Conservation (phyloP, 1,284 basidiomycete species). For the Inonotus hispidus region DNA sequence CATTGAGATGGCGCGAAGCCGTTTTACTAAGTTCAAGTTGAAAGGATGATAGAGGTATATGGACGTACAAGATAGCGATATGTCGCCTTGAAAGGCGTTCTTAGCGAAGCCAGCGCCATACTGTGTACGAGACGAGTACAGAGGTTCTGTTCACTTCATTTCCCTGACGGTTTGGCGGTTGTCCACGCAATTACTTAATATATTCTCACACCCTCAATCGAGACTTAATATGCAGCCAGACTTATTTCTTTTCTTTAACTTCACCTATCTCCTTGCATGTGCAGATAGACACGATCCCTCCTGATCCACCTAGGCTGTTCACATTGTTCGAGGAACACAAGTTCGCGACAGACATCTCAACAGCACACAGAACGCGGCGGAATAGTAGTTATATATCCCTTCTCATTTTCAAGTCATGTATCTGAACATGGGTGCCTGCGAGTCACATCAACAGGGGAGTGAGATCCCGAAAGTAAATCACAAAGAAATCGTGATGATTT, state of each 20-base stretch:
- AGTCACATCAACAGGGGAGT: not conserved
- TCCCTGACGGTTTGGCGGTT: too few relatives aligned
- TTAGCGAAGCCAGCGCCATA: constrained; percentile 38
- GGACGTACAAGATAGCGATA: constrained; percentile 46
- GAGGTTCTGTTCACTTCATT: too few relatives aligned
- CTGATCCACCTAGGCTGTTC: too few relatives aligned
- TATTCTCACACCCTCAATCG: not conserved
- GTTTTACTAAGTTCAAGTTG: constrained; percentile 10
- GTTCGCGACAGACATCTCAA: too few relatives aligned
- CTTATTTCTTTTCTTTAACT: not conserved
- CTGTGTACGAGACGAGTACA: not conserved
- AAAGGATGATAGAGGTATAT: not conserved
- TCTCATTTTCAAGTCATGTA: constrained; percentile 7
- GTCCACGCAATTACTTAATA: too few relatives aligned
- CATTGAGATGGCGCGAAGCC: too few relatives aligned
- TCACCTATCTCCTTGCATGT: too few relatives aligned
- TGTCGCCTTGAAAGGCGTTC: constrained; percentile 40
- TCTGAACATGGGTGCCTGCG: constrained; percentile 11
- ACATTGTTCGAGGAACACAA: too few relatives aligned
- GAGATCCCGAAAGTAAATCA: not conserved
- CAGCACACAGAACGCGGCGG: too few relatives aligned
- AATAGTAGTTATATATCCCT: not conserved
- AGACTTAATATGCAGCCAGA: too few relatives aligned
- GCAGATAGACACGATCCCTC: too few relatives aligned
- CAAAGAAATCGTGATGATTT: not conserved